phyloP scores from a whole-genome alignment of 768 basidiomycete species.

The Clavulina sp. region DNA sequence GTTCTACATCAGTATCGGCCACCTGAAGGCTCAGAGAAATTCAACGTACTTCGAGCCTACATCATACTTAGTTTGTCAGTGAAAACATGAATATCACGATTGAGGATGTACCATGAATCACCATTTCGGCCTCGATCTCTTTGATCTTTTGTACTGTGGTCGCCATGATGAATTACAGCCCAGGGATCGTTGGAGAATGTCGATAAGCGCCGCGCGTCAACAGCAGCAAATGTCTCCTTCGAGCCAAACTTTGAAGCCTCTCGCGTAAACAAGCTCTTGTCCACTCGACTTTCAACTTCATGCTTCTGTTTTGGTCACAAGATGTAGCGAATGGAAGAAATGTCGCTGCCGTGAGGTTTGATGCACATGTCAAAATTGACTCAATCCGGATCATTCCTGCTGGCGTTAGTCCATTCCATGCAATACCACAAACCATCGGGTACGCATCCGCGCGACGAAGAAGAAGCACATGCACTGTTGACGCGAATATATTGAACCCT shows the following conservation, averaged over 20 bases:
- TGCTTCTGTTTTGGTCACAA: constrained; percentile 10
- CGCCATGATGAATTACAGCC: constrained; percentile 20
- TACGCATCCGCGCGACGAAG: too few relatives aligned
- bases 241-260: too few relatives aligned
- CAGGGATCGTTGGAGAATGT: too few relatives aligned
- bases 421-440: constrained; percentile 5
- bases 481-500: background rate
- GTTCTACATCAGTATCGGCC: constrained; percentile 6
- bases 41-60: constrained; percentile 60
- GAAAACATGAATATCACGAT: background rate
- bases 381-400: constrained; percentile 10
- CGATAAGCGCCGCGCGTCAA: too few relatives aligned
- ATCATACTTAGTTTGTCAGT: constrained; percentile 6
- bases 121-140: constrained; percentile 98
- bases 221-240: too few relatives aligned
- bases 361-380: constrained; percentile 2
- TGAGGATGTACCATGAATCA: constrained; percentile 21
- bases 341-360: constrained; percentile 7
- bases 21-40: background rate
- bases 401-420: constrained; percentile 8
- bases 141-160: constrained; percentile 86
- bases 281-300: too few relatives aligned
- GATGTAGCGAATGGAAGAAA: constrained; percentile 3
- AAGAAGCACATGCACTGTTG: too few relatives aligned
- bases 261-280: too few relatives aligned